Base-by-base conservation (phyloP, 148 eudicot genomes). In the Rhododendron mucronatum region DNA sequence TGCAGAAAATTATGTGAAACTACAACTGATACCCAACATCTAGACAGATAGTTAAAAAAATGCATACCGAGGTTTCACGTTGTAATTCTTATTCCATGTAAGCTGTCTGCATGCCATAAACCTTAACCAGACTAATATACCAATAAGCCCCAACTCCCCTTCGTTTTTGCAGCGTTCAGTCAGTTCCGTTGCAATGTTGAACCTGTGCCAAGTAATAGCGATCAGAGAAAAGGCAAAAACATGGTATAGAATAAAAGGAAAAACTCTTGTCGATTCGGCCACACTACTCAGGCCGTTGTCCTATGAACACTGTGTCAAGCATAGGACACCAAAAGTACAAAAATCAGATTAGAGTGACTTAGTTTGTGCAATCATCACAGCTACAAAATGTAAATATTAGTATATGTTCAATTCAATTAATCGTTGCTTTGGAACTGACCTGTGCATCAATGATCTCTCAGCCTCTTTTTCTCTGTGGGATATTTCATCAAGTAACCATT, bases 401-500 rank as follows among this genome's bases (percentile, higher is more conserved):
- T 37, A 74, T 33, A 14, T 30, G 21, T 30, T 30, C 44, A 77
- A 39, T 77, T 5, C n/a, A 37, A 15, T 6, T 77, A 77, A 35
- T 44, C 14, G 1, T 15, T 77, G 80, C 18, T 77, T 80, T 51
- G 16, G 20, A 80, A 48, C 11, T 51, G 20, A 80, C 83, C 83
- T 80, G 83, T 80, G 83, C 83, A 80, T 80, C 41, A 80, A 80
- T 80, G 83, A 80, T 5, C 83, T 47, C 83, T 80, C 65, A 80
- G 83, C 44, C 37, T 80, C 83, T 80, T 80, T 80, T 53, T 80
- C 83, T 51, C 61, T 85, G 23, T 48, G 84, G 26, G 84, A 71
- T 39, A 81, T 86, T 71, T 86, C 87, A 81, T 86, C 78, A 75
- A 86, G 87, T 48, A 86, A 21, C 78, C 87, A 86, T 86, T 86